These are phyloP conservation scores for Hyphodiscus sp. DNA, from an alignment of 2,329 filamentous ascomycete species.

Conservation along the genomic window DNA sequence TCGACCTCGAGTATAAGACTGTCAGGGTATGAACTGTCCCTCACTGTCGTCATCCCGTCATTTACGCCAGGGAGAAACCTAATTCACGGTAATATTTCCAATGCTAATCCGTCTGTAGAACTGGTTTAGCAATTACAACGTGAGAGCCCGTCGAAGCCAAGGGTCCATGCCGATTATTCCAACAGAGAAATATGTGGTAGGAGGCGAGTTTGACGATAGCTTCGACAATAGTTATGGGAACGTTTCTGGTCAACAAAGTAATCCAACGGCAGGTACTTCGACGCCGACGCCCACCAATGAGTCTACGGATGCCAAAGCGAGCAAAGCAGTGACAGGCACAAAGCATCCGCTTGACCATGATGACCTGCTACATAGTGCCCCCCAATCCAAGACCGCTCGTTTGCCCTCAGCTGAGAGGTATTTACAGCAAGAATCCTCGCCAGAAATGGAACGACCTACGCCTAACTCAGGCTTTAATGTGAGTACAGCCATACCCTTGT, in stretches of 20 bases:
- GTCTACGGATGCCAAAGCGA: not conserved
- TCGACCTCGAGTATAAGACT: conserved; percentile 6
- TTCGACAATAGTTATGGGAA: not conserved
- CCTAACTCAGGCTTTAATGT: not conserved
- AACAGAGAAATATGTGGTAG: not conserved
- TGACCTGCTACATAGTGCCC: not conserved
- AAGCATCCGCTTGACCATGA: not conserved
- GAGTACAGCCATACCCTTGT: not conserved
- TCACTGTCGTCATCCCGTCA: not conserved
- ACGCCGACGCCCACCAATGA: not conserved
- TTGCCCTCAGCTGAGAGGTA: not conserved
- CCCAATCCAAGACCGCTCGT: not conserved
- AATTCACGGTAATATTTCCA: not conserved
- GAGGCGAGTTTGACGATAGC: not conserved
- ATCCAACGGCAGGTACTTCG: not conserved
- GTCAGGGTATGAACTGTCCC: conserved; percentile 2
- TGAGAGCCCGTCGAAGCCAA: not conserved
- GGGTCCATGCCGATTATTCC: not conserved
- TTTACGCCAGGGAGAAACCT: too few relatives aligned
- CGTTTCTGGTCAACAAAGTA: not conserved
- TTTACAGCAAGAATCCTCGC: not conserved
- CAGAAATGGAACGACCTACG: not conserved
- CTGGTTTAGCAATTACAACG: not conserved
- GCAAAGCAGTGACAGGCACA: not conserved
- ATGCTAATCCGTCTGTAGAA: not conserved